Conservation (phyloP, 2,329 filamentous ascomycete genomes). For the Ilyonectria robusta region DNA sequence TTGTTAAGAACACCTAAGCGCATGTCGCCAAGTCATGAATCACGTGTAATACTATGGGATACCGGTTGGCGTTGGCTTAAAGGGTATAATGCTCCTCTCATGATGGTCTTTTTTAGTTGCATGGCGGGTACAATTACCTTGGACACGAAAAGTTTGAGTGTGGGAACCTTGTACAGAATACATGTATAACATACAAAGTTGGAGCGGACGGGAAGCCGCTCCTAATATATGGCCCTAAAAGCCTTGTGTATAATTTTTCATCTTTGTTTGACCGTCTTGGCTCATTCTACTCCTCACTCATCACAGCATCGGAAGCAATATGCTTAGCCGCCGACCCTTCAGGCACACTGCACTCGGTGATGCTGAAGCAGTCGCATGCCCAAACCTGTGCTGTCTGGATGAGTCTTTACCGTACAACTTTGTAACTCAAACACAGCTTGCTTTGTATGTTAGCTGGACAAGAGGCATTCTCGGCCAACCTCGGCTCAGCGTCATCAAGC, state of each 20-base stretch:
- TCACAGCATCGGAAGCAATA: too few species aligned
- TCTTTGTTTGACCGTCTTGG: conserved; percentile 5
- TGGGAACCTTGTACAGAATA: conserved; percentile 44
- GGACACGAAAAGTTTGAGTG: conserved; percentile 39
- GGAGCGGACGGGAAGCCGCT: conserved; percentile 24
- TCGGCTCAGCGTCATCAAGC: not conserved
- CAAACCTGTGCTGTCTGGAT: not conserved
- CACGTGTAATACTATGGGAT: conserved; percentile 53
- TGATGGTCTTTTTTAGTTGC: conserved; percentile 51
- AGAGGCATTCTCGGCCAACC: not conserved
- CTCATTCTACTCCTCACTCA: not conserved
- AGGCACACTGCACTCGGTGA: not conserved
- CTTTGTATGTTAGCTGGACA: not conserved
- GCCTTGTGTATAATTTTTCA: conserved; percentile 25
- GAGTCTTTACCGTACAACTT: not conserved
- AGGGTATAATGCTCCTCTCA: conserved; percentile 64
- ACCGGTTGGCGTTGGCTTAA: conserved; percentile 54
- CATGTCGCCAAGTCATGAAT: conserved; percentile 34
- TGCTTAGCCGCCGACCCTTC: not conserved
- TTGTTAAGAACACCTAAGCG: conserved; percentile 83
- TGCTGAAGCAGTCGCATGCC: not conserved
- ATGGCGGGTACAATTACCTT: conserved; percentile 46
- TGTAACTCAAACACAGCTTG: not conserved
- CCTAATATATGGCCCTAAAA: conserved; percentile 18
- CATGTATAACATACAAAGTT: conserved; percentile 42